Conservation (phyloP, 768 basidiomycete genomes). For the Suillus placidus region DNA sequence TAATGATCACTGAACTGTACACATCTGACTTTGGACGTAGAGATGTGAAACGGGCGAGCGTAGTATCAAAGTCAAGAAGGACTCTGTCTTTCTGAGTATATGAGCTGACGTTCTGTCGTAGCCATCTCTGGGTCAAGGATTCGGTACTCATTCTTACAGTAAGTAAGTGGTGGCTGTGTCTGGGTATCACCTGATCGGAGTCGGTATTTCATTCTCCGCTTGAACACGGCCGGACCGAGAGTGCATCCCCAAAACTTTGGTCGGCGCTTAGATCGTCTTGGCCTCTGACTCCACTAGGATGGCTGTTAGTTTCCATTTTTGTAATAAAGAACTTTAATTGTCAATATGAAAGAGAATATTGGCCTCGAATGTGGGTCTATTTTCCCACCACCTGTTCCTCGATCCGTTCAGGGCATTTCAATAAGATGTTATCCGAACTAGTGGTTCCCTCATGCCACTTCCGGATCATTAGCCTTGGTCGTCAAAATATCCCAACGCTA, state of each 20-base stretch:
- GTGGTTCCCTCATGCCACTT: conserved; percentile 28
- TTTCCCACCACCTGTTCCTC: conserved; percentile 24
- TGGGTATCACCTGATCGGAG: neutral
- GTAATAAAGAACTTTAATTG: conserved; percentile 29
- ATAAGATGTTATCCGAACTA: conserved; percentile 31
- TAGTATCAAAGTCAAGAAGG: conserved; percentile 62
- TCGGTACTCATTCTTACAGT: conserved; percentile 31
- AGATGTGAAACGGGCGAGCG: conserved; percentile 54
- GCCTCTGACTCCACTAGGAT: conserved; percentile 45
- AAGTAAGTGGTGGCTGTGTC: neutral
- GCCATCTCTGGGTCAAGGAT: conserved; percentile 56
- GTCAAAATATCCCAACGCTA: conserved; percentile 11
- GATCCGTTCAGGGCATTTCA: conserved; percentile 36
- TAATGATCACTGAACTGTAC: conserved; percentile 54
- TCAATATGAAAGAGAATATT: conserved; percentile 20
- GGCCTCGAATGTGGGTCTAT: conserved; percentile 15
- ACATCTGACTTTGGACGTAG: conserved; percentile 81
- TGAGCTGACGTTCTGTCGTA: conserved; percentile 60
- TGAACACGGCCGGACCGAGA: neutral
- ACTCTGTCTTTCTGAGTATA: conserved; percentile 62
- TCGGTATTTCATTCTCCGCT: neutral
- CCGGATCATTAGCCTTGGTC: conserved; percentile 54
- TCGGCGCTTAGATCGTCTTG: conserved; percentile 27
- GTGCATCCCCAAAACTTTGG: conserved; percentile 5
- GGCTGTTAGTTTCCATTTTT: conserved; percentile 54